phyloP scores from a whole-genome alignment of 164 flowering plant genomes.

The Piper longum region DNA sequence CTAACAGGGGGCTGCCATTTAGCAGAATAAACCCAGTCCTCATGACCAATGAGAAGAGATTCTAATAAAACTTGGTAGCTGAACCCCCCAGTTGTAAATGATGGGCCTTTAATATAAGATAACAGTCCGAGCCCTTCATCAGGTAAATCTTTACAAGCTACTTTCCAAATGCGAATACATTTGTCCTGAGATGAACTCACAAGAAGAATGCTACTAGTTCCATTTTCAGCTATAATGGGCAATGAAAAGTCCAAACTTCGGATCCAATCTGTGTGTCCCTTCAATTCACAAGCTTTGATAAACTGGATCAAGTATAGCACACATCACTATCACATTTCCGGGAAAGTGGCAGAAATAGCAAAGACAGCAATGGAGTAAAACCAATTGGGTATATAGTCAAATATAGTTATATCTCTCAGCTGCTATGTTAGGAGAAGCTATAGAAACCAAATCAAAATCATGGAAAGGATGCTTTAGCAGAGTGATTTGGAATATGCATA shows the following conservation, averaged over 20 bases:
- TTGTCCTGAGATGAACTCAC: conserved; percentile 96
- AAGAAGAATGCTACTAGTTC: conserved; percentile 38
- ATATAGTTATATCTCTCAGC: no score
- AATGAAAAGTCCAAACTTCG: conserved; percentile 88
- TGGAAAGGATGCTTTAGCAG: no score
- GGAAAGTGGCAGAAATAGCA: no score
- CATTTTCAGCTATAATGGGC: conserved; percentile 31
- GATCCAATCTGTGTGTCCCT: conserved; percentile 96
- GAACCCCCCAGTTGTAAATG: conserved; percentile 41
- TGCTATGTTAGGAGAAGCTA: background rate
- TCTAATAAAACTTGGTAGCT: conserved; percentile 81
- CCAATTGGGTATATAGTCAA: no score
- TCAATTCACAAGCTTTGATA: conserved; percentile 69
- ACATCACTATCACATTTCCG: no score
- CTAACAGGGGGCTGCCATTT: conserved; percentile 76
- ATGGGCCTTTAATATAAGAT: conserved; percentile 86
- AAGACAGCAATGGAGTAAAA: no score
- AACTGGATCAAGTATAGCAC: conserved; percentile 32
- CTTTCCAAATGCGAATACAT: conserved; percentile 91
- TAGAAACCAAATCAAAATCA: no score
- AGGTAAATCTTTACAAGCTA: conserved; percentile 21
- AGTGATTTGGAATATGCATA: background rate
- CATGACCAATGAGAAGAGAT: conserved; percentile 91
- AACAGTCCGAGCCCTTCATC: conserved; percentile 44
- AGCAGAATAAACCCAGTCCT: conserved; percentile 98